Evolutionary conservation across 2,329 filamentous ascomycete genomes (phyloP), one percentile per base, ranked within the genome.

Genomic region (Ascosphaera apis): DNA sequence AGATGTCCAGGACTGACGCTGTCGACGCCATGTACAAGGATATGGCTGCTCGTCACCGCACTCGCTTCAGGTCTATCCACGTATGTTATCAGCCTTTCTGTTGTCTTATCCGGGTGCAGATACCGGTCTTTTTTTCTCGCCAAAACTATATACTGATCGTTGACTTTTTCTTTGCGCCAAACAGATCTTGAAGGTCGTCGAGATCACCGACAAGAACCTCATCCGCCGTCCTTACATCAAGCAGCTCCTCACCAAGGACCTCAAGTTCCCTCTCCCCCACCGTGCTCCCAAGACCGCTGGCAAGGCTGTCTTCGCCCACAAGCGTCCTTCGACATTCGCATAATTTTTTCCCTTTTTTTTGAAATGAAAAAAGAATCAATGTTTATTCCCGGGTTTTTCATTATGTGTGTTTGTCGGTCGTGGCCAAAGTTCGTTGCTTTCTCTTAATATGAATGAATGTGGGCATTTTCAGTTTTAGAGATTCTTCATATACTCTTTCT

Each of bases 171-270:
- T 58, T 43, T 55, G 15, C 18, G 2, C 33, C 43, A 13, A 28
- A 28, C 51, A 95, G 86, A 86, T 98, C 62, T 81, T 98, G 62
- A 91, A 91, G 65, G 86, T 98, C 53, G 78, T 92, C 55, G 88
- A 98, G 69, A 62, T 98, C 56, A 78, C 91, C 70, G 92, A 92
- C 75, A 69, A 65, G 56, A 81, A 84, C 50, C 82, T 88, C 59
- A 68, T 98, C 69, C 88, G 86, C 71, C 82, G 88, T 62, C 86
- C 88, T 49, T 98, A 98, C 76, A 91, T 98, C 72, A 91, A 84
- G 73, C 88, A 98, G 69, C 81, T 98, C 62, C 66, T 91, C 60
- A 66, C 70, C 65, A 95, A 95, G 78, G 61, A 73, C 64, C 80
- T 98, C 63, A 81, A 78, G 65, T 98, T 98, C 81, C 88, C 88